Percentiles rank a stretch among this genome's conserved stretches.
Evolutionary conservation across 2,329 filamentous ascomycete species (phyloP).

Genomic region (Aureobasidium vineae): DNA sequence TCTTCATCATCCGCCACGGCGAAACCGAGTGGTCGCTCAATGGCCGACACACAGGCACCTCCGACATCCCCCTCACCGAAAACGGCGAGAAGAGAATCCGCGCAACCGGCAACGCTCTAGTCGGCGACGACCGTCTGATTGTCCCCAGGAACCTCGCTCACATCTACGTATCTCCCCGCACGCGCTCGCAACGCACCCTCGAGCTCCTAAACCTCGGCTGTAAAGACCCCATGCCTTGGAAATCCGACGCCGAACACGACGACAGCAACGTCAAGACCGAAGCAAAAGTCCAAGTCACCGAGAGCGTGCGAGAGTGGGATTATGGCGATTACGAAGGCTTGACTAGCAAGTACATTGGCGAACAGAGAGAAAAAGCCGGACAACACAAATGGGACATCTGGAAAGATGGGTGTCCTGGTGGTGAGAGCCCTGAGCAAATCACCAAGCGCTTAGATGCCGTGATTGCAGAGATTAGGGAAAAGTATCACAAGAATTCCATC

Average conservation of each 20-base stretch:
- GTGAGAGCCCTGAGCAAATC: slow-evolving; percentile 68
- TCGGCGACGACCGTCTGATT: slow-evolving; percentile 81
- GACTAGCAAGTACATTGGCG: slow-evolving; percentile 51
- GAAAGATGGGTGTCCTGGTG: slow-evolving; percentile 81
- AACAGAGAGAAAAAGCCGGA: slow-evolving; percentile 47
- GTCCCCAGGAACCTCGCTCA: slow-evolving; percentile 77
- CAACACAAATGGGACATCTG: slow-evolving; percentile 77
- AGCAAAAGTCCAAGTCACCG: slow-evolving; percentile 51
- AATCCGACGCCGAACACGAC: slow-evolving; percentile 29
- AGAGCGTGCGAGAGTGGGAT: slow-evolving; percentile 59
- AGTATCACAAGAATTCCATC: slow-evolving; percentile 50
- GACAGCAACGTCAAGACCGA: slow-evolving; percentile 38
- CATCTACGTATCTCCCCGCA: slow-evolving; percentile 77
- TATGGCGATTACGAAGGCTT: slow-evolving; percentile 64
- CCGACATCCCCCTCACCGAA: slow-evolving; percentile 81
- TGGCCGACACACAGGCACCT: slow-evolving; percentile 72
- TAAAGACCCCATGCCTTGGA: slow-evolving; percentile 69
- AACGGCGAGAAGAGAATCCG: slow-evolving; percentile 62
- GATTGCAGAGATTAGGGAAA: slow-evolving; percentile 68
- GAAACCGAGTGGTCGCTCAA: slow-evolving; percentile 94
- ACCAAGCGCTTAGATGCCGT: slow-evolving; percentile 69
- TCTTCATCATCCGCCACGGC: slow-evolving; percentile 70
- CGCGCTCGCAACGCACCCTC: slow-evolving; percentile 82
- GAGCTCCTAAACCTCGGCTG: slow-evolving; percentile 78
- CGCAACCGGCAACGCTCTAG: slow-evolving; percentile 74